Evolutionary conservation across 352 stramenopile species (phyloP), one percentile per base, ranked within the genome.

Genomic region (Phytophthora vignae): DNA sequence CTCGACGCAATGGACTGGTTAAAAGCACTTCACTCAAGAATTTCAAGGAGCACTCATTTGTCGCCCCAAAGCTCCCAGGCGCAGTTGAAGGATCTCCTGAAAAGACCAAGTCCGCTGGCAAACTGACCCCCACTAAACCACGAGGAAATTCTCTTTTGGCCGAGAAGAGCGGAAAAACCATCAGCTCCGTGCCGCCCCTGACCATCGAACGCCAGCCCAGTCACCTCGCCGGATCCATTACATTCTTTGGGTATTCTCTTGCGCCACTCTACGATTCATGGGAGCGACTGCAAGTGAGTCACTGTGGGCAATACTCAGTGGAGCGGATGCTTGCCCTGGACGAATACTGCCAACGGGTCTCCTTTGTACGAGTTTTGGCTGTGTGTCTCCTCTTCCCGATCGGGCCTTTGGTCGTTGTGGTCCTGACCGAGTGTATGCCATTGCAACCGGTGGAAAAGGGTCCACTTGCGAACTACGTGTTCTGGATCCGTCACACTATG

Each of bases 251-350:
- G 1, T 60, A 62, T 52, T 64, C 59, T 2, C 11, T 73, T 10
- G 15, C 44, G 1, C 64, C 56, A 14, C 25, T 71, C 10, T 64
- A 64, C 59, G 61, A 73, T 53, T 38, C 64, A 4, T 76, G 73
- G 63, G 68, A 79, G 40, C 55, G 52, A 1, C 50, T 79, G 2
- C 62, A 77, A 58, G 67, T 82, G 1, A 72, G 65, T 36, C 67
- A 74, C 19, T 75, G 69, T 29, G 71, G 64, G 1, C 73, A 68
- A 12, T 82, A 76, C 42, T 82, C 71, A 1, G 65, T 79, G 10
- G 72, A 74, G 56, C 60, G 75, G 0, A 73, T 77, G 67, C 48
- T 68, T 2, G 67, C 64, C 3, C 42, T 79, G 4, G 55, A 77
- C 17, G 67, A 79, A 14, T 79, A 82, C 58, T 61, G 69, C 40